Evolutionary conservation across 2,329 filamentous ascomycete genomes (phyloP).

Genomic region (Curvularia hawaiiensis): DNA sequence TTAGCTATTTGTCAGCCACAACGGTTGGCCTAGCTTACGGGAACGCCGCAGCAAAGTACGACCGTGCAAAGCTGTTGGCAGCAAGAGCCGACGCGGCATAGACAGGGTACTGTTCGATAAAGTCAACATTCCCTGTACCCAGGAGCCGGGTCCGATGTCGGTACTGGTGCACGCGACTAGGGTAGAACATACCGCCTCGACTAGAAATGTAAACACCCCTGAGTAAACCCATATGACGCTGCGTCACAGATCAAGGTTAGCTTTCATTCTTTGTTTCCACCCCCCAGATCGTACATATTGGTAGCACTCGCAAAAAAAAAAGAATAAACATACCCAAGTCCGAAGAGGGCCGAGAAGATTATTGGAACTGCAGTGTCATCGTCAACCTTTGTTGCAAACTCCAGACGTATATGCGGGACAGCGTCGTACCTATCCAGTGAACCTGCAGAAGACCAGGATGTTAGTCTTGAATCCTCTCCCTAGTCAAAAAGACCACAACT

Average conservation of each 20-base stretch:
- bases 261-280: slow-evolving; percentile 38
- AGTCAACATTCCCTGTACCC: slow-evolving; percentile 28
- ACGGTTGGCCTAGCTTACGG: slow-evolving; percentile 34
- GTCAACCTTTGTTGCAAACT: slow-evolving; percentile 41
- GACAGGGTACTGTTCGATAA: slow-evolving; percentile 51
- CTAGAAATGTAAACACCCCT: slow-evolving; percentile 87
- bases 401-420: slow-evolving; percentile 20
- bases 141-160: slow-evolving; percentile 29
- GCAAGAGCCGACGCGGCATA: slow-evolving; percentile 58
- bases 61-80: slow-evolving; percentile 57
- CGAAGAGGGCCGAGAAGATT: slow-evolving; percentile 55
- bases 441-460: slow-evolving; percentile 46
- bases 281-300: slow-evolving; percentile 29
- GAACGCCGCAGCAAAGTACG: slow-evolving; percentile 55
- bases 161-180: slow-evolving; percentile 2
- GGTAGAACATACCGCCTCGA: slow-evolving; percentile 58
- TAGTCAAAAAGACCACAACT: slow-evolving; percentile 56
- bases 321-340: slow-evolving; percentile 47
- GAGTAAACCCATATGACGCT: slow-evolving; percentile 80
- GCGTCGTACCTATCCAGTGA: slow-evolving; percentile 56
- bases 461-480: slow-evolving; percentile 43
- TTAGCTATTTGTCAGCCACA: slow-evolving; percentile 9
- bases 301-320: slow-evolving; percentile 19
- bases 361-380: slow-evolving; percentile 52
- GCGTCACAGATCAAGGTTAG: slow-evolving; percentile 37